phyloP scores from a whole-genome alignment of 1,139 yeast species.

The Protomyces macrosporus region DNA sequence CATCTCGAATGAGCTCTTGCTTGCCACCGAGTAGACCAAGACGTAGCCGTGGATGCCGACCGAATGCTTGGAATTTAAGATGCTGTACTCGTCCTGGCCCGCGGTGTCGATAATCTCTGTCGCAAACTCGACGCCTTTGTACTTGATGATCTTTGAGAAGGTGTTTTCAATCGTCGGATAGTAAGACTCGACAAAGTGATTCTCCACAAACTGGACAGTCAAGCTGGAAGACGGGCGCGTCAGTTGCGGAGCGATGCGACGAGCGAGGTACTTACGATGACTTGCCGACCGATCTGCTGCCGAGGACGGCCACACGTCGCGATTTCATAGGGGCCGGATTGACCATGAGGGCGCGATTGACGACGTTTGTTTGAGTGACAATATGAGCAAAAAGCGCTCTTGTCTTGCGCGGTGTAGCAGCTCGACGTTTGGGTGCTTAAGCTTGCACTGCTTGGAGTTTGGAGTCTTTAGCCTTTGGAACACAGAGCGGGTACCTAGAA shows the following conservation, averaged over 20 bases:
- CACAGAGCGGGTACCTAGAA: no score
- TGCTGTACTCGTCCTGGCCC: slow-evolving; percentile 85
- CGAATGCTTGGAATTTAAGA: slow-evolving; percentile 74
- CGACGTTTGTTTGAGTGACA: background rate
- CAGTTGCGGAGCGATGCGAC: background rate
- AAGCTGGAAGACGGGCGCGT: slow-evolving; percentile 63
- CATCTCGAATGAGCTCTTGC: slow-evolving; percentile 73
- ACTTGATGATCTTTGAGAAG: slow-evolving; percentile 64
- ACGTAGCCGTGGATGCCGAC: slow-evolving; percentile 84
- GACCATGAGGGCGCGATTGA: background rate
- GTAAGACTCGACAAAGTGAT: slow-evolving; percentile 77
- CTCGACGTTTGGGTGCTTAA: no score
- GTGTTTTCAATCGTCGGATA: slow-evolving; percentile 93
- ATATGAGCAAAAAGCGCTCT: no score
- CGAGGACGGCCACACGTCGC: slow-evolving; percentile 81
- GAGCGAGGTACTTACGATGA: slow-evolving; percentile 7
- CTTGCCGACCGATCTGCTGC: slow-evolving; percentile 78
- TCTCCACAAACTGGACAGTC: slow-evolving; percentile 77
- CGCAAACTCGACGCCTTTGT: slow-evolving; percentile 71
- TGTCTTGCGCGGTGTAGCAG: background rate
- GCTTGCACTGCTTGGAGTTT: no score
- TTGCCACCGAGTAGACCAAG: slow-evolving; percentile 75
- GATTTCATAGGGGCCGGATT: slow-evolving; percentile 41
- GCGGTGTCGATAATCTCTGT: slow-evolving; percentile 89
- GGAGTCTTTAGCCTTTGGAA: no score